Conservation (phyloP, 306 rosid species). For the Vigna angularis region DNA sequence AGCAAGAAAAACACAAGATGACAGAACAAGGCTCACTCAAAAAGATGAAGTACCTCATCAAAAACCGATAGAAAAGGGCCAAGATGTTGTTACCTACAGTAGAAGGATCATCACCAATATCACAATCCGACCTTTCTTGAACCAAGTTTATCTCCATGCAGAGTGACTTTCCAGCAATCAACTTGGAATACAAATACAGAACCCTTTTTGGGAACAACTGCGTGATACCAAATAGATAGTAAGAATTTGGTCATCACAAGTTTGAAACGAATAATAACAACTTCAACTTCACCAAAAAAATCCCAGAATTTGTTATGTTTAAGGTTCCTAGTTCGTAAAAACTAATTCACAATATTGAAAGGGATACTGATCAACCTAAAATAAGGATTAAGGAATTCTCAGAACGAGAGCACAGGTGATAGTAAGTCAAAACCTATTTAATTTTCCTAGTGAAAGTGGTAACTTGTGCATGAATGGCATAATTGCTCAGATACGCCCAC, state of each 20-base stretch:
- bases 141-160: conserved; percentile 79
- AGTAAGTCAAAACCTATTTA: not conserved
- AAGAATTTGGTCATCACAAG: conserved; percentile 35
- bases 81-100: conserved; percentile 36
- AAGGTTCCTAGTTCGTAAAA: too few species aligned
- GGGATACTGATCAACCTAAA: not conserved
- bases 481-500: not conserved
- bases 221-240: conserved; percentile 35
- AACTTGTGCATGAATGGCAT: not conserved
- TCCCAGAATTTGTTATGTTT: not conserved
- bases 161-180: conserved; percentile 83
- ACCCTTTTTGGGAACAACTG: conserved; percentile 86
- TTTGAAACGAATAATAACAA: not conserved
- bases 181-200: conserved; percentile 76
- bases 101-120: conserved; percentile 33
- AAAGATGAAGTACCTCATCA: conserved; percentile 4
- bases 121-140: conserved; percentile 65
- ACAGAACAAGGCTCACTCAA: not conserved
- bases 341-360: too few species aligned
- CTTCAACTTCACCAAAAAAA: conserved; percentile 13
- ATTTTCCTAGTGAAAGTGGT: not conserved
- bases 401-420: not conserved
- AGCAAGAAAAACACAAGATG: conserved; percentile 16
- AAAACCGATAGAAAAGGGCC: not conserved
- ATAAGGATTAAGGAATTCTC: not conserved